Base-by-base conservation (phyloP, 2,329 filamentous ascomycete genomes). In the Colletotrichum sp. region DNA sequence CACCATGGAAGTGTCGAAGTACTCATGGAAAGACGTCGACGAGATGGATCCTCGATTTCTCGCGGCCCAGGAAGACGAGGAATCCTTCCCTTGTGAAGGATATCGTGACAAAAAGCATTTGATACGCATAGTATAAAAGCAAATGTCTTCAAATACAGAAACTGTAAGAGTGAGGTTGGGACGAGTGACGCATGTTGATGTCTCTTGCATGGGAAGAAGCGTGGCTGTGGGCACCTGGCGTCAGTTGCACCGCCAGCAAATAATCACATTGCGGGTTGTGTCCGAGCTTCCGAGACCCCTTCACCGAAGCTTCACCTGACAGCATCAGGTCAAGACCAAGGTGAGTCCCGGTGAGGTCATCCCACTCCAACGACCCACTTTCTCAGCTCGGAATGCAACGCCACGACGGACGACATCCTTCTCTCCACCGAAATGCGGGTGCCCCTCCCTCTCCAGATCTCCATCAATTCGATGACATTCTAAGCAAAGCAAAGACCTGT, bases 81-180 rank as follows among this genome's bases (percentile, higher is more conserved):
- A 49, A 2, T 21, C 2, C 1, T 21, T 49, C 2, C 6, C 44
- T 21, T 3, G 44, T 49, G 44, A 49, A 49, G 44, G 4, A 1
- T 49, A 49, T 2, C 6, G 44, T 49, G 44, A 21, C 1, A 2
- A 6, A 2, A 21, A 49, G 6, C 44, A 49, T 10, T 21, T 49
- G 10, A 13, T 49, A 21, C 44, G 44, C 44, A 13, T 49, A 1
- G 0, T 49, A 5, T 49, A 49, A 2, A 6, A 44, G 5, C 39
- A 0, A 12, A 0, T 44, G 3, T 44, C 18, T 10, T 2, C 9
- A 44, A 44, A 44, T 44, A 44, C 3, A n/a, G 39, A 44, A 0
- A n/a, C 18, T 1, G 16, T 18, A 18, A 6, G 39, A 44, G 16
- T n/a, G 18, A 44, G 39, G 39, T 44, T 44, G 16, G 2, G 0